Base-by-base conservation (phyloP, 345 rosid genomes). In the Erodium maritimum region DNA sequence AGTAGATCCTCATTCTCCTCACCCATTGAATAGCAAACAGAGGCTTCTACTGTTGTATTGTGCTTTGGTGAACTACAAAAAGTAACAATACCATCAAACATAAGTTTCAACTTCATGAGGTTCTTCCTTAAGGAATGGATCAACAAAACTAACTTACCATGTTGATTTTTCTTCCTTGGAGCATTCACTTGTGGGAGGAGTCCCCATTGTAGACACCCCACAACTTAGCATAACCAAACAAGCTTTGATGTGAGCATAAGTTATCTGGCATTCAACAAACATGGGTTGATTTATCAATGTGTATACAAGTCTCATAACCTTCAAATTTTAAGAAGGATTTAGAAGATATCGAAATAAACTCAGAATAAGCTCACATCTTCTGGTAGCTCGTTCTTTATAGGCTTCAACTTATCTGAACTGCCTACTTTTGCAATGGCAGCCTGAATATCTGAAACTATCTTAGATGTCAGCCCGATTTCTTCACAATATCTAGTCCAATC, bases 321-420 rank as follows among this genome's bases (percentile, higher is more conserved):
- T 13, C n/a, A 13, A 48, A n/a, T 7, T 14, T 13, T 48, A 48
- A 13, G 13, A 48, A 17, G 52, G 17, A 5, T 37, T 48, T 48
- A 48, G 19, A 48, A 48, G 52, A 48, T 4, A 48, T 13, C 13
- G 10, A 48, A n/a, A 0, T 13, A 4, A 48, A 48, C 0, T 48
- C 19, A 48, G 19, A 48, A 9, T 42, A 33, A 58, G 61, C 77
- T 69, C 52, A 75, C 82, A 19, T 72, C 48, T 50, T 72, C 82
- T 0, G 77, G 79, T 65, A 78, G 68, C 70, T 72, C 77, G 65
- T 69, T 59, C 65, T 75, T 78, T 4, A 78, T 75, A 45, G 71
- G 79, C 61, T 72, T 72, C 69, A 78, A 60, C 77, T 71, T 75
- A 25, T 78, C 79, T 21, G 0, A 59, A 23, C 71, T 69, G 57